Base-by-base conservation (phyloP, 2,329 filamentous ascomycete species). In the Epichloe aotearoae region DNA sequence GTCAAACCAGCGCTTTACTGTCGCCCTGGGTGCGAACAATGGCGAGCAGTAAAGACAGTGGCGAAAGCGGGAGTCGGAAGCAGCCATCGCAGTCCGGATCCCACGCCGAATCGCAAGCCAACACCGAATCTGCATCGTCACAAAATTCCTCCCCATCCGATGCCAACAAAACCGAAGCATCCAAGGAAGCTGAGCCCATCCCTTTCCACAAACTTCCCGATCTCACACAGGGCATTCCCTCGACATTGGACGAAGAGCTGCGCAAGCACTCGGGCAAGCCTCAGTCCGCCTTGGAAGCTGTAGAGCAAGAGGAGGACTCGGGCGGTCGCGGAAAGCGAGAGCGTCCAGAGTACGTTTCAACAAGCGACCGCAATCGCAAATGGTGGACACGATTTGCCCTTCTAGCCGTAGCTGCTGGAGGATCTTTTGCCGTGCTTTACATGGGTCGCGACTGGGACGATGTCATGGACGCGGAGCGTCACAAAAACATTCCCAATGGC, bases 221-320 rank as follows among this genome's bases (percentile, higher is more conserved):
- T 64, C 75, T 97, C 43, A 93, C 88, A n/a, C 84, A 91, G 62
- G 91, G 91, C 56, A 95, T 97, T 55, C 91, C 91, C 0, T 95
- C 90, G 2, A 95, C 90, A 1, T 76, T 96, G 50, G 86, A 84
- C 51, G 83, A 83, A 53, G 91, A 96, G 68, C 78, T 84, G 51
- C 68, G 71, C 0, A 67, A 71, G 30, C 61, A 54, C 65, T 69
- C 56, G 56, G 71, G 59, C 59, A 65, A 56, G 57, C 58, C 61
- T 36, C 55, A 56, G 20, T 61, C 59, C 39, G 56, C 62, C 12
- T 49, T 68, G n/a, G 56, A 69, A 37, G 58, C 69, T 0, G 53
- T 72, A 17, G 67, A 70, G 11, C 65, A 69, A 45, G 61, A 65
- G 14, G 63, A 65, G 15, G 60, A 23, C 12, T 37, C 65, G 2